phyloP scores from a whole-genome alignment of 1,284 basidiomycete species.

The Ceratobasidium sp. region DNA sequence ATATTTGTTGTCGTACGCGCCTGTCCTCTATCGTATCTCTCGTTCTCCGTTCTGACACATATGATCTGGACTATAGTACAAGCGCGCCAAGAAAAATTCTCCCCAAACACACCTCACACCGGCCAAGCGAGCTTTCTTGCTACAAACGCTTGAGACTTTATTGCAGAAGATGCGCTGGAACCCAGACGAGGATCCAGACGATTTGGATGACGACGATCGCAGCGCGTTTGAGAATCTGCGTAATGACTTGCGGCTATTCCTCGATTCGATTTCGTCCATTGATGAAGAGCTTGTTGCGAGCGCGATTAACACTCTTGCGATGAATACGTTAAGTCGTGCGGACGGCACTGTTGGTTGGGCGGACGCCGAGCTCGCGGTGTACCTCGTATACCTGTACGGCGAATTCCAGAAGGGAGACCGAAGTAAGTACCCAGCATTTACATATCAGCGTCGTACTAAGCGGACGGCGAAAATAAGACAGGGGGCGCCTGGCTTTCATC shows the following conservation, averaged over 20 bases:
- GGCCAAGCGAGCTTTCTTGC: conserved; percentile 83
- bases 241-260: conserved; percentile 85
- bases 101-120: conserved; percentile 74
- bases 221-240: conserved; percentile 88
- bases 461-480: conserved; percentile 53
- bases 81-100: conserved; percentile 77
- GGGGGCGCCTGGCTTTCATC: conserved; percentile 82
- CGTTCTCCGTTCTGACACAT: conserved; percentile 46
- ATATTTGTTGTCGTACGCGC: conserved; percentile 78
- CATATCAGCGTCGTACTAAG: conserved; percentile 57
- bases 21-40: conserved; percentile 7
- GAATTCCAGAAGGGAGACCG: conserved; percentile 68
- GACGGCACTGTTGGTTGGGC: conserved; percentile 80
- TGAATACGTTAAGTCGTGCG: conserved; percentile 76
- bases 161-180: conserved; percentile 96
- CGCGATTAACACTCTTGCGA: conserved; percentile 76
- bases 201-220: conserved; percentile 90
- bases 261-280: conserved; percentile 84
- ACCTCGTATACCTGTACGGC: conserved; percentile 93
- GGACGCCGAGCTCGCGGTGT: conserved; percentile 92
- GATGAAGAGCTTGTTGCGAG: conserved; percentile 84
- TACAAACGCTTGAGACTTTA: conserved; percentile 82
- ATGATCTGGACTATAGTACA: conserved; percentile 69
- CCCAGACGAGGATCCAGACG: conserved; percentile 80
- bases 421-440: conserved; percentile 52